Base-by-base conservation (phyloP, 2,329 filamentous ascomycete species). In the Sclerotinia spermophila region DNA sequence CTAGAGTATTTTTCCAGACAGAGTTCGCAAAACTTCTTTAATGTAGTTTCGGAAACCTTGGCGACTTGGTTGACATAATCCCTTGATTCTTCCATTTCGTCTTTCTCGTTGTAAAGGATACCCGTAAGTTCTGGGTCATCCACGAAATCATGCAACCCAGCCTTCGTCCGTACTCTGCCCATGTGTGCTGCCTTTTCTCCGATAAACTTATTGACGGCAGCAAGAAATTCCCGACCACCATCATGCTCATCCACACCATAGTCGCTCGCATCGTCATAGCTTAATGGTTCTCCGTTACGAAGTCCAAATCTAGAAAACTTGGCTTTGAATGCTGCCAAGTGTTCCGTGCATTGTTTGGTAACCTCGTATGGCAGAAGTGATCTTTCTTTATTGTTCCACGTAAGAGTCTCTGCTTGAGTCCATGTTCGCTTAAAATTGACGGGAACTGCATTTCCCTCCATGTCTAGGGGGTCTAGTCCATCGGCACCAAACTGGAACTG, bases 401-500 rank as follows among this genome's bases (percentile, higher is more conserved):
- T 97, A 7, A 89, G 77, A 82, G 90, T 82, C 84, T 93, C 86
- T 7, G 87, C 84, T 78, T 98, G 95, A 27, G 89, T 93, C 85
- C 93, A 98, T 0, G 95, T 97, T 61, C 95, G 89, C 67, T 92
- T 89, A 78, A 98, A 97, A 78, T 97, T 88, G 66, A 99, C 96
- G 6, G 96, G 96, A 76, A 92, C 93, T 11, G 93, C 95, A 73
- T 91, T 90, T 58, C 94, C 96, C 81, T 99, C 96, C 95, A 99
- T 99, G 79, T 98, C 94, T 30, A 97, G 92, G 1, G 96, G 96
- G 80, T 99, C 96, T 44, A 99, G 85, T 74, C 95, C 94, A 78
- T 99, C 96, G 44, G 96, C 96, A 79, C 96, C 96, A 77, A 97
- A 99, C 78, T 97, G 94, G 82, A 99, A 98, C 79, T 99, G 96